Evolutionary conservation across 2,329 filamentous ascomycete species (phyloP).

Genomic region (Fusarium nurragi): DNA sequence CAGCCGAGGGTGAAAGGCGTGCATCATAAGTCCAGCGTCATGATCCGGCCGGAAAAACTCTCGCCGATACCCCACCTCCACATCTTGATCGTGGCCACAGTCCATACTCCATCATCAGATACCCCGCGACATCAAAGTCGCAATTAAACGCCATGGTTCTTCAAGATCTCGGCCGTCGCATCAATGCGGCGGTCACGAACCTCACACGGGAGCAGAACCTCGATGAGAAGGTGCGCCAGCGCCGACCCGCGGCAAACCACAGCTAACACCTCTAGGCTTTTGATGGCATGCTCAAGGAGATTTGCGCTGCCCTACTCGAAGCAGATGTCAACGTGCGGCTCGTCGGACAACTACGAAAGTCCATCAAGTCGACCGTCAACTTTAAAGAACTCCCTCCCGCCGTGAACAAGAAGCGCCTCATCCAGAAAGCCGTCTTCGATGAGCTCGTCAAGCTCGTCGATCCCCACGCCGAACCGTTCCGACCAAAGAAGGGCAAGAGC

Average conservation of each 20-base stretch:
- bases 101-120: constrained; percentile 36
- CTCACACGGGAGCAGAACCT: constrained; percentile 91
- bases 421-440: constrained; percentile 98
- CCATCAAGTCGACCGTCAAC: constrained; percentile 89
- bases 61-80: constrained; percentile 30
- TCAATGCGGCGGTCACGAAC: constrained; percentile 95
- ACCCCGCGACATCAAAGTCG: constrained; percentile 40
- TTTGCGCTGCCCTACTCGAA: constrained; percentile 93
- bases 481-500: constrained; percentile 92
- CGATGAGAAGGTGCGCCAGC: constrained; percentile 82
- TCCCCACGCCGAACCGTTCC: constrained; percentile 93
- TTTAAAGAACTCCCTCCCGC: constrained; percentile 91
- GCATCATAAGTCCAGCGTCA: neutral
- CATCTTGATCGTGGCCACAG: constrained; percentile 41
- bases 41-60: constrained; percentile 28
- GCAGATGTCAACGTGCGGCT: constrained; percentile 97
- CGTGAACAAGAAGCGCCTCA: constrained; percentile 97
- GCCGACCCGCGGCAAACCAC: constrained; percentile 15
- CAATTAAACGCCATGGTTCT: constrained; percentile 78
- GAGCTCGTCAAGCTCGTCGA: constrained; percentile 96
- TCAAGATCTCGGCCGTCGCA: constrained; percentile 97
- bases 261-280: constrained; percentile 72
- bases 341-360: constrained; percentile 89
- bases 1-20: constrained; percentile 39
- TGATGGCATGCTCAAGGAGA: constrained; percentile 98